A percentile compares a stretch with the other conserved stretches of the same genome.
These are phyloP conservation scores for Monilinia laxa DNA, from an alignment of 2,329 filamentous ascomycete species.

Conservation along the genomic window DNA sequence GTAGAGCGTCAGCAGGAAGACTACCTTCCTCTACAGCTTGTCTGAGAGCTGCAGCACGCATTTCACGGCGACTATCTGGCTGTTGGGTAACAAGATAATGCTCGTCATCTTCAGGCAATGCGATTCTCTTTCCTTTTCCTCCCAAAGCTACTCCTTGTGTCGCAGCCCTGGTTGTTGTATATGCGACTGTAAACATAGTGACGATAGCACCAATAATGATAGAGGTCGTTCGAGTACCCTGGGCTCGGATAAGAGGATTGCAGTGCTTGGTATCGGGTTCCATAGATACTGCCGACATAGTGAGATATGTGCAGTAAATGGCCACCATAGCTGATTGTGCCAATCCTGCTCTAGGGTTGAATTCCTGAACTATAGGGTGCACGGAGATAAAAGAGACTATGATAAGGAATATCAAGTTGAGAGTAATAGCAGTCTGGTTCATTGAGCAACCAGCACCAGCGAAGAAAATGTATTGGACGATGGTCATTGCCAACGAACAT, in stretches of 20 bases:
- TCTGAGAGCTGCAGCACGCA: slow-evolving; percentile 88
- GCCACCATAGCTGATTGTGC: slow-evolving; percentile 98
- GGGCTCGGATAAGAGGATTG: slow-evolving; percentile 85
- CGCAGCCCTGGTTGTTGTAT: slow-evolving; percentile 93
- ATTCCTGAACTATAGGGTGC: slow-evolving; percentile 85
- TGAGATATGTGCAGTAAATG: slow-evolving; percentile 97
- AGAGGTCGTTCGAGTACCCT: slow-evolving; percentile 84
- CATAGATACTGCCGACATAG: slow-evolving; percentile 98
- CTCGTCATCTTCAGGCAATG: slow-evolving; percentile 69
- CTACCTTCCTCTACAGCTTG: slow-evolving; percentile 91
- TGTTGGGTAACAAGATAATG: slow-evolving; percentile 88
- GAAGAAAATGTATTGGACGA: slow-evolving; percentile 97
- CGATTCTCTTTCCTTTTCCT: slow-evolving; percentile 59
- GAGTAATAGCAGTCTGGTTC: slow-evolving; percentile 94
- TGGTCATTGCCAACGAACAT: slow-evolving; percentile 86
- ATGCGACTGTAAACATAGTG: slow-evolving; percentile 94
- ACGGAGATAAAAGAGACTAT: slow-evolving; percentile 81
- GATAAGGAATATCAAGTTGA: slow-evolving; percentile 85
- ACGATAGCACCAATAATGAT: slow-evolving; percentile 91
- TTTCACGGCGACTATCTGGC: slow-evolving; percentile 74
- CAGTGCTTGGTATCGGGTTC: slow-evolving; percentile 92
- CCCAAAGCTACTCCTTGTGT: slow-evolving; percentile 82
- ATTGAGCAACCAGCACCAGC: slow-evolving; percentile 78
- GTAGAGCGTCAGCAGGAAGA: slow-evolving; percentile 83
- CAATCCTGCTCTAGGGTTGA: slow-evolving; percentile 88